phyloP scores from a whole-genome alignment of 2,329 filamentous ascomycete genomes.

The Hymenoscyphus albidus region DNA sequence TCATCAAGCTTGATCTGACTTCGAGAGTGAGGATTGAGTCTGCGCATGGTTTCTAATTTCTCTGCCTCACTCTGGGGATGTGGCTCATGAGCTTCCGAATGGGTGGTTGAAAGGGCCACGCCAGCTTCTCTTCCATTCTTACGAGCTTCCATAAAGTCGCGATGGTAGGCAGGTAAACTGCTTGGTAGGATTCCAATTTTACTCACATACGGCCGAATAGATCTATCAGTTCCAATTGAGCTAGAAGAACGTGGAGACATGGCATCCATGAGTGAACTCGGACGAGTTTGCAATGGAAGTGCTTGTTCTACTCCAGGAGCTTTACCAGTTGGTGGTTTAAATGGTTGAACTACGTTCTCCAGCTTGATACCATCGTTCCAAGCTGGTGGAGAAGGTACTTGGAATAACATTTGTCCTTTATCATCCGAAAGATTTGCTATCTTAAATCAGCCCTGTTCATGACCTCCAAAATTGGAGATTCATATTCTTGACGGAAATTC shows the following conservation, averaged over 20 bases:
- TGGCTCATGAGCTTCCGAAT: conserved; percentile 38
- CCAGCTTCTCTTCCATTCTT: conserved; percentile 50
- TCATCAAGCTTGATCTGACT: conserved; percentile 67
- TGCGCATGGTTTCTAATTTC: conserved; percentile 74
- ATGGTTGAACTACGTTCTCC: conserved; percentile 26
- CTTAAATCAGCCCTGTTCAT: conserved; percentile 17
- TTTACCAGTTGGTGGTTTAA: conserved; percentile 22
- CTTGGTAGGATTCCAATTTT: conserved; percentile 91
- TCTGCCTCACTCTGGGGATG: conserved; percentile 60
- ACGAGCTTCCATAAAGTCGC: conserved; percentile 78
- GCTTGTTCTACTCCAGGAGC: conserved; percentile 13
- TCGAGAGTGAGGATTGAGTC: conserved; percentile 80
- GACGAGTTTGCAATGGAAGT: conserved; percentile 14
- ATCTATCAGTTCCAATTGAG: conserved; percentile 32
- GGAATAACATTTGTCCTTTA: conserved; percentile 42
- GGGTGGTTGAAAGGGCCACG: conserved; percentile 35
- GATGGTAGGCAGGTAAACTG: conserved; percentile 85
- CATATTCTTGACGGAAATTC: background rate
- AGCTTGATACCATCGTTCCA: conserved; percentile 39
- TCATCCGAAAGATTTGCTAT: conserved; percentile 34
- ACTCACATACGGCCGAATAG: conserved; percentile 48
- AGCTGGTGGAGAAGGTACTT: conserved; percentile 52
- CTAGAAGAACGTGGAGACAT: conserved; percentile 34
- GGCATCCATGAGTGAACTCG: conserved; percentile 28
- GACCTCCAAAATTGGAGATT: background rate